phyloP scores from a whole-genome alignment of 495 filamentous ascomycete genomes.

The Trichoderma asperelloides region DNA sequence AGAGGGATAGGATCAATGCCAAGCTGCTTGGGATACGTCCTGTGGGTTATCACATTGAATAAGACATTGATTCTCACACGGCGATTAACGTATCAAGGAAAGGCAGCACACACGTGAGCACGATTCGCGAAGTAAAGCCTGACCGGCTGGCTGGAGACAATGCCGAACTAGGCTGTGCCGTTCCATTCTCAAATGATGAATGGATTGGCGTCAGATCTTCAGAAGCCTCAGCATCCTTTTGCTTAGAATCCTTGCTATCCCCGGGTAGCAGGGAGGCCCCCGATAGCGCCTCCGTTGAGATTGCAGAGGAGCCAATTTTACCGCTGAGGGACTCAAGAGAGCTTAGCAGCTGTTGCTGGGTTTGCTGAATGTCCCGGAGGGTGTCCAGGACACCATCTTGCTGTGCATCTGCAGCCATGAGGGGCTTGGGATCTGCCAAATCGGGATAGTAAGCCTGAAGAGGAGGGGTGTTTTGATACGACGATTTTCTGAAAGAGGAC shows the following conservation, averaged over 20 bases:
- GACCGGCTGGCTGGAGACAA: slow-evolving; percentile 19
- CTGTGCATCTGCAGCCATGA: slow-evolving; percentile 26
- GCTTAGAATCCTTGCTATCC: slow-evolving; percentile 18
- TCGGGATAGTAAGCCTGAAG: neutral
- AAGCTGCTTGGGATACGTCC: slow-evolving; percentile 88
- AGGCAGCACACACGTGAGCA: slow-evolving; percentile 40
- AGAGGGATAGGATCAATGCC: slow-evolving; percentile 86
- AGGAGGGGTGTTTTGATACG: neutral
- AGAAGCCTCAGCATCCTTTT: slow-evolving; percentile 12
- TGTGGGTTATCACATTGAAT: slow-evolving; percentile 34
- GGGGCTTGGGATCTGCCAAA: neutral
- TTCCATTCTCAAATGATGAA: slow-evolving; percentile 1
- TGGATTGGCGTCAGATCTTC: slow-evolving; percentile 10
- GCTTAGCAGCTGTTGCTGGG: slow-evolving; percentile 46
- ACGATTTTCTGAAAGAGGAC: neutral
- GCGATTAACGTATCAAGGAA: neutral
- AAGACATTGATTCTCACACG: neutral
- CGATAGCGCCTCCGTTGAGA: slow-evolving; percentile 10
- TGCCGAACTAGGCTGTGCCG: slow-evolving; percentile 12
- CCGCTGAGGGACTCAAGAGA: slow-evolving; percentile 53
- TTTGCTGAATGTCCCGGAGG: slow-evolving; percentile 41
- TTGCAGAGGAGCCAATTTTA: slow-evolving; percentile 50
- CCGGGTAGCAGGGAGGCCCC: neutral
- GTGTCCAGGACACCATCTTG: slow-evolving; percentile 30
- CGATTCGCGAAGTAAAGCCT: slow-evolving; percentile 52